Base-by-base conservation (phyloP, 2,329 filamentous ascomycete genomes). In the Aspergillus felis region DNA sequence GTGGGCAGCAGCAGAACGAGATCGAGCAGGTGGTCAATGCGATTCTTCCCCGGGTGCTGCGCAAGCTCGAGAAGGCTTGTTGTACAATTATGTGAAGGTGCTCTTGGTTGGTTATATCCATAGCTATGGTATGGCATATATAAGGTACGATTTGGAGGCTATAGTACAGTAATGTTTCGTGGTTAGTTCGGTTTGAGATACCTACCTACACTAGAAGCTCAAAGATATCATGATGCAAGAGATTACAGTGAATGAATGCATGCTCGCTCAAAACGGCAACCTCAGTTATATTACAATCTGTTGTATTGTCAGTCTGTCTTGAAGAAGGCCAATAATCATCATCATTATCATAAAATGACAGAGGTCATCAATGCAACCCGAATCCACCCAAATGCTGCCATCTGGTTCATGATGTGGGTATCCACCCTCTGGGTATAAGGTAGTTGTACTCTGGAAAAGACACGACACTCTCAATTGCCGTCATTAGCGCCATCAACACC, bases 21-120 rank as follows among this genome's bases (percentile, higher is more conserved):
- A 71, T 84, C 53, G 85, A 83, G 64, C 77, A 88, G 65, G 67
- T 85, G 63, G 81, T 86, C 62, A 84, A 83, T 71, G 85, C 84
- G 71, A 69, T 85, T 32, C 68, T 90, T 64, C 82, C 83, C 7
- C 83, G 78, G 71, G 68, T 90, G 38, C 68, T 89, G 61, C 82
- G 80, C 68, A 86, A 86, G 76, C 71, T 91, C 71, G 85, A 86
- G 71, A 86, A 85, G 73, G 78, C 77, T 57, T 92, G 89, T 75
- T 92, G 89, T 78, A 78, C 84, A 42, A 84, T 93, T 67, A 92
- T 92, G 89, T 93, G 78, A 78, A 47, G 53, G 12, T 44, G 27
- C 22, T 44, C 44, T 50, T 25, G 50, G 4, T 17, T 20, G 7
- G 42, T 10, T 46, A 4, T 46, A 12, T 20, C 9, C 8, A 27